Base-by-base conservation (phyloP, 768 basidiomycete species). In the Gloeostereum incarnatum region DNA sequence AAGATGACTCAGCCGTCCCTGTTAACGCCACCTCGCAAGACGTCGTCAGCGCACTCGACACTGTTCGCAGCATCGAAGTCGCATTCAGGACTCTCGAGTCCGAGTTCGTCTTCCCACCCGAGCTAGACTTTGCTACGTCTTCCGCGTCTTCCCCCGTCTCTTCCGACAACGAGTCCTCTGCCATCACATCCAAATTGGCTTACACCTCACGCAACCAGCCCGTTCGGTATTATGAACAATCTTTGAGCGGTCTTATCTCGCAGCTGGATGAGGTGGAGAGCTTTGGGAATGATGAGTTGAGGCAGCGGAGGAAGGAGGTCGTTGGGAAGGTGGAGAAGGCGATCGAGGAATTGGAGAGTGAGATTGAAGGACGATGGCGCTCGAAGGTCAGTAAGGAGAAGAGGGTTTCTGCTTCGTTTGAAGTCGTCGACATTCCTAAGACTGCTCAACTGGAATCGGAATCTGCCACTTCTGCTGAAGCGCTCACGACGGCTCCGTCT, bases 211-310 rank as follows among this genome's bases (percentile, higher is more conserved):
- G 52, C 33, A 86, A 84, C 52, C 68, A 72, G 19, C 68, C 75
- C 0, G 58, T 85, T 26, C 75, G 75, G 39, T 68, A 64, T 44
- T 78, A 81, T 55, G 73, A 78, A 46, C 68, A 82, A 46, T 66
- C 69, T 14, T 57, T 85, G n/a, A 65, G 65, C 36, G 57, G 63
- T 27, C 62, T 87, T 18, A 56, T 87, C 14, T 49, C 62, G 8
- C 61, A 66, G 43, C 62, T 85, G 18, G 83, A 86, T 47, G 66
- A 62, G 1, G 63, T 86, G 20, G 68, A 76, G 22, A 79, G 76
- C 45, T 65, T 61, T 35, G 83, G 82, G 3, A 73, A 78, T 44
- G 61, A 61, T 18, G 61, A 52, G 7, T 59, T 87, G 31, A 54
- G 82, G 34, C 54, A 55, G 16, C 57, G 47, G 38, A 53, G 83